Conservation (phyloP, 2,329 filamentous ascomycete genomes). For the Xylariaceae sp. region DNA sequence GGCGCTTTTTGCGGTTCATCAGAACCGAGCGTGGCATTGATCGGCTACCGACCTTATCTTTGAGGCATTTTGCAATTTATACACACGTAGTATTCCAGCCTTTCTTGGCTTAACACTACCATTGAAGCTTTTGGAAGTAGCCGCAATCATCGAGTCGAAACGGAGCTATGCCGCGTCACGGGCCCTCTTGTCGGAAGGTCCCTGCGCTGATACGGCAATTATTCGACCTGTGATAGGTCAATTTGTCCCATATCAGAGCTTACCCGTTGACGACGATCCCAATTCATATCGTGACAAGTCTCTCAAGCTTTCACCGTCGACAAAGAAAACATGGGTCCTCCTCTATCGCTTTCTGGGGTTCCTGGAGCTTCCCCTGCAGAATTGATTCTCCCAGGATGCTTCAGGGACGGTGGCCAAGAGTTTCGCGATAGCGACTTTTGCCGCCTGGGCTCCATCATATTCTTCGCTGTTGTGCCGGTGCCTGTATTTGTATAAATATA, state of each 20-base stretch:
- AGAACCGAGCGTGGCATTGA: conserved; percentile 18
- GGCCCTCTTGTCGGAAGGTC: conserved; percentile 29
- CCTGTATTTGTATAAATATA: conserved; percentile 28
- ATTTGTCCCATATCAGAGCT: conserved; percentile 26
- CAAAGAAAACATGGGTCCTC: conserved; percentile 6
- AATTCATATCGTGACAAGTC: conserved; percentile 15
- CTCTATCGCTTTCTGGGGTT: conserved; percentile 8
- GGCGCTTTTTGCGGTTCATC: conserved; percentile 13
- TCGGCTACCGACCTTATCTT: conserved; percentile 15
- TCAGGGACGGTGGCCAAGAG: conserved; percentile 27
- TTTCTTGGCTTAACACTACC: conserved; percentile 25
- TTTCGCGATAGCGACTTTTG: conserved; percentile 21
- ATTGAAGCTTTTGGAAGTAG: conserved; percentile 14
- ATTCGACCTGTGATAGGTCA: conserved; percentile 25
- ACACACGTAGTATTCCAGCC: conserved; percentile 7
- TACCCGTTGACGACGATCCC: conserved; percentile 20
- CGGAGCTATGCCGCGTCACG: conserved; percentile 31
- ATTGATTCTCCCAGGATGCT: conserved; percentile 23
- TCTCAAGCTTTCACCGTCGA: conserved; percentile 17
- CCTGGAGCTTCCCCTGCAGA: conserved; percentile 26
- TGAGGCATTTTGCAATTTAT: conserved; percentile 32
- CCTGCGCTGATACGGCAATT: conserved; percentile 18
- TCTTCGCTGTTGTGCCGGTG: conserved; percentile 6
- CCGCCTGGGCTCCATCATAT: conserved; percentile 10
- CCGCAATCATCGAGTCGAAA: conserved; percentile 31